Evolutionary conservation across 2,329 filamentous ascomycete genomes (phyloP), one percentile per base, ranked within the genome.

Genomic region (Penicillium sp.): DNA sequence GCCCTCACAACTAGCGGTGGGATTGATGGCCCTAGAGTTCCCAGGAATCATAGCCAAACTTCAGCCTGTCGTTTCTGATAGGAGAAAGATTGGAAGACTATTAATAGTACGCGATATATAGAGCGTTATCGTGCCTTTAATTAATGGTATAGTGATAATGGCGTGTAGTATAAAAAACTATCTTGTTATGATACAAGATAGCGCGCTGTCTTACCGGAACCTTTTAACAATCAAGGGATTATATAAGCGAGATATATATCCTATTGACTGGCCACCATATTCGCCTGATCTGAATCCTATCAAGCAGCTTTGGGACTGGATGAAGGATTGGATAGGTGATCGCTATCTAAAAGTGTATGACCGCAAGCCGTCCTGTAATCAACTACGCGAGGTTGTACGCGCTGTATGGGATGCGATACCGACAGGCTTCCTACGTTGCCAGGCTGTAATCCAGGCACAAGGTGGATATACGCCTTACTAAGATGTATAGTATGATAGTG

Each of bases 211-310:
- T 7, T 13, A 39, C 20, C 34, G 34, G 7, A 39, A 23, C 20
- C 8, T 18, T 20, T 7, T 18, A 15, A 39, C 34, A 21, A 18
- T 39, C 7, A 13, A 23, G 18, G 34, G 20, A 23, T 13, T 39
- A 23, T 7, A 12, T 15, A 13, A 21, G 7, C 15, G 34, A 6
- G 34, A 17, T 7, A 20, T 39, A 6, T 20, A 7, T 21, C 15
- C 17, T 39, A 39, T 39, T 39, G 42, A 41, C 5, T 40, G 45
- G 45, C 45, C 45, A n/a, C 45, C 45, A 9, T 41, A 48, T 17
- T 40, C 45, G 36, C 45, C 26, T 27, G 26, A 41, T 48, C 30
- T 48, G n/a, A 48, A 48, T 41, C 45, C 36, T 23, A 48, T 40
- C 32, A 24, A 40, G 18, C 27, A 40, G 7, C 17, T 29, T n/a